Evolutionary conservation across 345 rosid species (phyloP), one percentile per base, ranked within the genome.

Genomic region (Hirschfeldia incana): DNA sequence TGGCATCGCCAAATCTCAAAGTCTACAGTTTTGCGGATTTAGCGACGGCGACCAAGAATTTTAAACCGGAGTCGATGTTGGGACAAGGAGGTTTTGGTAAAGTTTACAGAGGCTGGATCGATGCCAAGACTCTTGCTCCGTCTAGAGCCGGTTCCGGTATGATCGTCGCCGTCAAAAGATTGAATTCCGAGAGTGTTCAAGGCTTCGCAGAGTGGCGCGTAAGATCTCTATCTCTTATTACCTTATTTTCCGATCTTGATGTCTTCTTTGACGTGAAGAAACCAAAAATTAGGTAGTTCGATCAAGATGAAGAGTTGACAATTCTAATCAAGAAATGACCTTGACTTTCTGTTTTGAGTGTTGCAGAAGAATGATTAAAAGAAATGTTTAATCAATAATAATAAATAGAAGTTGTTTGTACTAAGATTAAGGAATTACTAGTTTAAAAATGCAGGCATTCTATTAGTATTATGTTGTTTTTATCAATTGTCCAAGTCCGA

Each of bases 151-250:
- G 90, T 37, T 64, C 65, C 30, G 97, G 97, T 30, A 86, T 88
- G 83, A 65, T 76, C 29, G 92, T 92, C 69, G 97, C 97, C 62
- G 84, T 94, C 75, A 94, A 92, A 85, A 89, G 89, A 85, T 73
- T 89, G 75, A 94, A 87, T 76, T 62, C 87, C 0, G 91, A 86
- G 65, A 85, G 97, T 55, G 62, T 80, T 76, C 97, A 92, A 83
- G 97, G 97, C 2, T 87, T 88, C 67, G 78, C 87, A 34, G 90
- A 91, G 70, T 94, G 98, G 98, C 92, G 90, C 82, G 97, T 94
- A 83, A 73, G 74, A 53, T 53, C 59, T 17, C 17, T 6, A 7
- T 60, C 59, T 29, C 51, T 42, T n/a, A 10, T 6, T 16, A 10
- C 0, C 36, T 61, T 42, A 4, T 8, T 76, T 80, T 65, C 5